These are phyloP conservation scores for Penicillium dipodomyicola DNA, from an alignment of 495 filamentous ascomycete genomes.

Conservation along the genomic window DNA sequence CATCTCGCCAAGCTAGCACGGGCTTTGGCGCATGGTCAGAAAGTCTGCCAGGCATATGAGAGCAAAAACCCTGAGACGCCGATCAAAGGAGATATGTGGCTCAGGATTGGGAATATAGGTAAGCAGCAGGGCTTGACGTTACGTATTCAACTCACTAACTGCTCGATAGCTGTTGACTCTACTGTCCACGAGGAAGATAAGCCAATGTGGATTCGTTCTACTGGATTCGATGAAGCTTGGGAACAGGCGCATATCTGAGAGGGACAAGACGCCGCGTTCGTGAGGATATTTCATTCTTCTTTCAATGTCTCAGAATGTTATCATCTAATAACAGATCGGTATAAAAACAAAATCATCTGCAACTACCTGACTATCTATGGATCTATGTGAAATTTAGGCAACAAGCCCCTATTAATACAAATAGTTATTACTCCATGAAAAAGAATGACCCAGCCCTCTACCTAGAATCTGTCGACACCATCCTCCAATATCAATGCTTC, in stretches of 20 bases:
- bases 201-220: slow-evolving; percentile 34
- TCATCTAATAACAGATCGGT: no score
- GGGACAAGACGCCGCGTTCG: neutral
- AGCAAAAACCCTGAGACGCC: slow-evolving; percentile 35
- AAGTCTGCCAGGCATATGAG: slow-evolving; percentile 45
- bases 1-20: slow-evolving; percentile 72
- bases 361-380: no score
- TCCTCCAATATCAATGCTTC: neutral
- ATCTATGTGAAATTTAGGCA: neutral
- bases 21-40: slow-evolving; percentile 59
- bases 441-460: neutral
- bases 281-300: neutral
- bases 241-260: slow-evolving; percentile 26
- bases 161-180: slow-evolving; percentile 34
- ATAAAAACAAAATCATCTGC: no score
- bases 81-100: slow-evolving; percentile 69
- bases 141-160: slow-evolving; percentile 9
- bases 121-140: slow-evolving; percentile 1
- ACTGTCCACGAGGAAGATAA: slow-evolving; percentile 19
- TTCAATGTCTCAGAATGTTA: neutral
- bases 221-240: slow-evolving; percentile 43
- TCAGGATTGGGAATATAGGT: slow-evolving; percentile 60
- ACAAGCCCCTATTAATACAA: neutral
- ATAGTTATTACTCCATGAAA: neutral
- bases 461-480: neutral